Conservation (phyloP, 352 stramenopile genomes). For the Globisporangium rhizosaccharum region DNA sequence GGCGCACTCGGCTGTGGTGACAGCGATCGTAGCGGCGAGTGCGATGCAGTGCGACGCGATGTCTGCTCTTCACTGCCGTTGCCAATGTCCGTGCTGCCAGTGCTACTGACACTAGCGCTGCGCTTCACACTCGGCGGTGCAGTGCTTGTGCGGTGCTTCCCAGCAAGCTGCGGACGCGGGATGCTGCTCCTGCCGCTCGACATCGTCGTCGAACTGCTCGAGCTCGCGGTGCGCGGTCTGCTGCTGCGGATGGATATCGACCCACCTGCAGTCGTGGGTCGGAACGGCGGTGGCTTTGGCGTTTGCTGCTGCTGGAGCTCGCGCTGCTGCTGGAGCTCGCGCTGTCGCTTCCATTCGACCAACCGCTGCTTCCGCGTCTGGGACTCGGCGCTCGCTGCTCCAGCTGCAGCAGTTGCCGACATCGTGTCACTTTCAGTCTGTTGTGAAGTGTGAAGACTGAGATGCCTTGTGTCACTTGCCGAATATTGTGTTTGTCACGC, state of each 20-base stretch:
- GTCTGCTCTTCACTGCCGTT: neutral
- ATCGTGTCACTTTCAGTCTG: neutral
- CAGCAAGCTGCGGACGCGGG: neutral
- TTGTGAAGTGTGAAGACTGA: too few relatives aligned
- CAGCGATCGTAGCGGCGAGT: neutral
- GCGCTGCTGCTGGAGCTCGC: conserved; percentile 6
- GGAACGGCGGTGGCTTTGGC: conserved; percentile 5
- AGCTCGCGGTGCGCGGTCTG: conserved; percentile 7
- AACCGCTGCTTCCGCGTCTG: conserved; percentile 25
- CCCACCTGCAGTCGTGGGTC: neutral
- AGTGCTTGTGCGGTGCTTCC: neutral
- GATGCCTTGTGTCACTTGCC: too few relatives aligned
- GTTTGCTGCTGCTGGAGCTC: conserved; percentile 9
- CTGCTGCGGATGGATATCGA: neutral
- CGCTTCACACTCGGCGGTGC: neutral
- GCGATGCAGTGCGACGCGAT: neutral
- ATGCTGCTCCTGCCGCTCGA: conserved; percentile 3
- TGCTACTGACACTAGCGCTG: conserved; percentile 5
- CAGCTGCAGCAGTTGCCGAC: neutral
- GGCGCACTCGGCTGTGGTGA: neutral
- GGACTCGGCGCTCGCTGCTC: conserved; percentile 1
- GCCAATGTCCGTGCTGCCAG: neutral
- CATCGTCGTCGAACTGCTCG: neutral
- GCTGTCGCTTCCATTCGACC: conserved; percentile 17
- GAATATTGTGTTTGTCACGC: too few relatives aligned